Evolutionary conservation across 441 rosid genomes (phyloP).

Genomic region (Gossypium aridum): DNA sequence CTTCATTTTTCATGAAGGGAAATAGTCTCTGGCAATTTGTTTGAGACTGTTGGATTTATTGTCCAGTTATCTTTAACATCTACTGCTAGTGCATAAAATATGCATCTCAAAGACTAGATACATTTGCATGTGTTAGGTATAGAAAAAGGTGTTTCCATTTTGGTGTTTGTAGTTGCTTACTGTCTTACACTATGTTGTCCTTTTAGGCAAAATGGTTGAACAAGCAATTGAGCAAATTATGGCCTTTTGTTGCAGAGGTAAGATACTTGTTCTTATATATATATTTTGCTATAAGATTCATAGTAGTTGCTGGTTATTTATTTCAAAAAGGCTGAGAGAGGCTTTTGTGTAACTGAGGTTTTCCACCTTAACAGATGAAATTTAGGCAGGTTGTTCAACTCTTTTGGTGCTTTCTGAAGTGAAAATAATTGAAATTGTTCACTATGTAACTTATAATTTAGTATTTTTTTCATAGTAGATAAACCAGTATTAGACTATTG

Average conservation of each 20-base stretch:
- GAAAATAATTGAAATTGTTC: neutral
- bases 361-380: neutral
- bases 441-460: neutral
- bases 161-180: slow-evolving; percentile 1
- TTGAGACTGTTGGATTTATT: neutral
- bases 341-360: neutral
- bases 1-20: neutral
- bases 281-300: neutral
- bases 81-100: neutral
- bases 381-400: neutral
- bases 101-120: neutral
- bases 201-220: slow-evolving; percentile 94
- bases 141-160: neutral
- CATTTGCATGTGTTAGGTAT: neutral
- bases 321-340: neutral
- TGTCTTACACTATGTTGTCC: slow-evolving; percentile 12
- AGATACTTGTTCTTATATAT: slow-evolving; percentile 18
- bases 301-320: neutral
- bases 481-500: neutral
- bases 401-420: neutral
- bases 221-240: slow-evolving; percentile 81
- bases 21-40: neutral
- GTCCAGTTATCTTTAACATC: neutral
- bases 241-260: slow-evolving; percentile 96
- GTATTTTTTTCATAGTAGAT: neutral